These are phyloP conservation scores for Colletotrichum godetiae DNA, from an alignment of 2,329 filamentous ascomycete genomes.

Conservation along the genomic window DNA sequence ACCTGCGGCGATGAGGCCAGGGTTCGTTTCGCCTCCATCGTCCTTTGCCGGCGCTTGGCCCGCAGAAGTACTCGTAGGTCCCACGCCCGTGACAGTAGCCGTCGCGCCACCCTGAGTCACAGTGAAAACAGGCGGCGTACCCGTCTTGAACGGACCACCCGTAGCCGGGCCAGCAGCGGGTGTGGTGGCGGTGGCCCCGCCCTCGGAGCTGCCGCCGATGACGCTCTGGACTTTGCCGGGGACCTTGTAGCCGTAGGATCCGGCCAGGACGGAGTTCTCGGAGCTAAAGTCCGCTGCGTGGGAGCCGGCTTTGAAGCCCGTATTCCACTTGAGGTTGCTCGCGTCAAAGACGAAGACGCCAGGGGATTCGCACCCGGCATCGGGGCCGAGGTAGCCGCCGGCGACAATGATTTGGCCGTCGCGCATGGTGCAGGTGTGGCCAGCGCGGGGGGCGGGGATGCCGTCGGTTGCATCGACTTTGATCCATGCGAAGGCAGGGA, in stretches of 20 bases:
- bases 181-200: conserved; percentile 74
- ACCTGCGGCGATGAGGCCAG: conserved; percentile 58
- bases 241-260: conserved; percentile 74
- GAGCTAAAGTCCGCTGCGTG: conserved; percentile 58
- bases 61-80: conserved; percentile 52
- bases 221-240: conserved; percentile 71
- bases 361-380: conserved; percentile 72
- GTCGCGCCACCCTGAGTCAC: conserved; percentile 63
- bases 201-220: conserved; percentile 69
- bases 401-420: conserved; percentile 78
- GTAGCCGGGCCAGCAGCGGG: conserved; percentile 72
- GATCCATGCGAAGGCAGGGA: conserved; percentile 81
- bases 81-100: conserved; percentile 53
- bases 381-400: conserved; percentile 74
- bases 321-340: conserved; percentile 71
- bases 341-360: conserved; percentile 81
- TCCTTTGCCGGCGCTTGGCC: conserved; percentile 38
- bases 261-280: conserved; percentile 64
- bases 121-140: conserved; percentile 76
- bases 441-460: conserved; percentile 70
- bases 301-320: conserved; percentile 69
- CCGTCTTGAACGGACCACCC: conserved; percentile 77
- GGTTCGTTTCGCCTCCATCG: conserved; percentile 40
- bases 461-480: conserved; percentile 65
- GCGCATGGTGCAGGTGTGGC: conserved; percentile 76